Conservation (phyloP, 2,329 filamentous ascomycete genomes). For the Penicillium sp. region DNA sequence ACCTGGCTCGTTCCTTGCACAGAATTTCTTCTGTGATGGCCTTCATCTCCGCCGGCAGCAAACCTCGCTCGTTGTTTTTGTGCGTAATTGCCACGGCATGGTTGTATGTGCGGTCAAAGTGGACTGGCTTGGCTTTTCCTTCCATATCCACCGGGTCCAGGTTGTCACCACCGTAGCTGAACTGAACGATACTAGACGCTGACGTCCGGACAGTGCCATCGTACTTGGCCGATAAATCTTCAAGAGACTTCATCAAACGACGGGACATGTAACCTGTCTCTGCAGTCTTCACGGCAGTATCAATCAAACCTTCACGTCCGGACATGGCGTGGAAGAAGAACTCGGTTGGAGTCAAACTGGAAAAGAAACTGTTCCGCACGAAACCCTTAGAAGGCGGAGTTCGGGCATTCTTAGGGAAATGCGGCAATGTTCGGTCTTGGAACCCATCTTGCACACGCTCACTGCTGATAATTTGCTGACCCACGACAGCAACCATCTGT, state of each 20-base stretch:
- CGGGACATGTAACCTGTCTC: constrained; percentile 99
- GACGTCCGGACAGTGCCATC: constrained; percentile 94
- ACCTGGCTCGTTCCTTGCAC: constrained; percentile 62
- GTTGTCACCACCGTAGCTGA: constrained; percentile 94
- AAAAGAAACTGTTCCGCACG: constrained; percentile 95
- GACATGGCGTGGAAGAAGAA: constrained; percentile 99
- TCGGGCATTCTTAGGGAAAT: constrained; percentile 89
- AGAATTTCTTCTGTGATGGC: constrained; percentile 65
- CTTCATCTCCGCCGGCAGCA: constrained; percentile 71
- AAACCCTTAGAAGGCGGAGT: constrained; percentile 96
- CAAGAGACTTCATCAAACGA: constrained; percentile 94
- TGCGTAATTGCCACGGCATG: constrained; percentile 74
- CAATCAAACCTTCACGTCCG: constrained; percentile 94
- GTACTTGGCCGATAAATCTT: constrained; percentile 90
- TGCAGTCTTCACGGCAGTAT: constrained; percentile 97
- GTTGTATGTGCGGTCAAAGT: constrained; percentile 86
- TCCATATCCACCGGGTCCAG: constrained; percentile 98
- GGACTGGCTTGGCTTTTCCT: constrained; percentile 82
- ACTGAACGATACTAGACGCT: constrained; percentile 83
- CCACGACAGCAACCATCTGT: constrained; percentile 96
- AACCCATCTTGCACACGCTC: constrained; percentile 93
- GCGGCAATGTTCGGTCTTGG: constrained; percentile 88
- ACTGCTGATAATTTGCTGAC: constrained; percentile 95
- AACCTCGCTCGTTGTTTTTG: constrained; percentile 68
- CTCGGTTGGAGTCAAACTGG: constrained; percentile 81